Evolutionary conservation across 2,329 filamentous ascomycete genomes (phyloP), one percentile per base, ranked within the genome.

Genomic region (Colletotrichum noveboracense): DNA sequence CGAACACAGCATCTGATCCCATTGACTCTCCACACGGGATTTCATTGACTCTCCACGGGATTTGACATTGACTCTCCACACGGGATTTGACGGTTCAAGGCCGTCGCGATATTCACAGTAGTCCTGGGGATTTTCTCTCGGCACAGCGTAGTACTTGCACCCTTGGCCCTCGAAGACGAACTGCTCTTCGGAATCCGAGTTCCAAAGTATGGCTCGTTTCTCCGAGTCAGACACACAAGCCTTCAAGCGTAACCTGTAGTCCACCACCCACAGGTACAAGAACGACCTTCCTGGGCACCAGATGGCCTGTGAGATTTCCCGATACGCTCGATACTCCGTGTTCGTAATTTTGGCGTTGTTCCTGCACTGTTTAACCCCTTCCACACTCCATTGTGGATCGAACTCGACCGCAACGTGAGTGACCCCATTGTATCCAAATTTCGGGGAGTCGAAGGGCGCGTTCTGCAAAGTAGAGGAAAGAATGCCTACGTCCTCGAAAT

Each of bases 341-440:
- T 21, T 48, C 43, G 43, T 48, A 48, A 48, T 3, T n/a, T 48
- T 0, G n/a, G 43, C 18, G 10, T 48, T n/a, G 18, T 21, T 21
- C n/a, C 18, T 58, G 26, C 0, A 26, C 55, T 58, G 55, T 18
- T 0, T 0, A 6, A 28, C 0, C 10, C 26, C 55, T 14, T 58
- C 55, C 26, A 21, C 24, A 28, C 21, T 26, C 55, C 55, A 58
- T 0, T 24, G 6, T 28, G 55, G 55, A 26, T 58, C 21, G 55
- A 58, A 58, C 16, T 58, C 13, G 24, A 56, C 52, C 12, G 52
- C 52, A 24, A 56, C 24, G 21, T 56, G 52, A 56, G 0, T 26
- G 0, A 56, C 52, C 7, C 52, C n/a, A 0, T 0, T 0, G 10
- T 8, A 56, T 21, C 52, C 55, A 18, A 58, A 0, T 28, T 0